These are phyloP conservation scores for Acanthamoeba triangularis DNA, from an alignment of 208 protist species.

Conservation along the genomic window DNA sequence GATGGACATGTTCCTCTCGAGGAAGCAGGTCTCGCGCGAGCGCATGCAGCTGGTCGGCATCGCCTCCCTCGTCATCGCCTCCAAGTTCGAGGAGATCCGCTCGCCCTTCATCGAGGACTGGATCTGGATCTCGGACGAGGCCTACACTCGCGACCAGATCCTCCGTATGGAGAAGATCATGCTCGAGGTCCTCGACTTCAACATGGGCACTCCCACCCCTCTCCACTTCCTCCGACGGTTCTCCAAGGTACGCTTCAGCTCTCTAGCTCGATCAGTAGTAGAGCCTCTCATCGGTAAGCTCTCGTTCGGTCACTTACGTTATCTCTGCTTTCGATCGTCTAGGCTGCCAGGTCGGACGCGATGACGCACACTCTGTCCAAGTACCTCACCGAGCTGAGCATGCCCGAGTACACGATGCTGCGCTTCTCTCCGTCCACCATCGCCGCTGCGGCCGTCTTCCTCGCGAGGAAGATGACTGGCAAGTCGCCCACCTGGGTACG, in stretches of 20 bases:
- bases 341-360: constrained; percentile 35
- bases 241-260: constrained; percentile 27
- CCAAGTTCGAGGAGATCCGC: constrained; percentile 75
- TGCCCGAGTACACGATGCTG: constrained; percentile 83
- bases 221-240: constrained; percentile 74
- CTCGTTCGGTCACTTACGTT: background rate
- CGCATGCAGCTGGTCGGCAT: constrained; percentile 76
- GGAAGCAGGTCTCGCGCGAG: background rate
- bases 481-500: constrained; percentile 68
- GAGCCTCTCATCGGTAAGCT: background rate
- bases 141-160: constrained; percentile 62
- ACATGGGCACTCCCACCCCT: constrained; percentile 64
- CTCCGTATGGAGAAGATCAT: constrained; percentile 65
- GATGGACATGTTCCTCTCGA: constrained; percentile 84
- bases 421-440: constrained; percentile 85
- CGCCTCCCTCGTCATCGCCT: constrained; percentile 68
- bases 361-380: constrained; percentile 74
- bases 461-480: constrained; percentile 75
- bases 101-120: constrained; percentile 76
- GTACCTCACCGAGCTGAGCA: constrained; percentile 83
- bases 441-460: constrained; percentile 85
- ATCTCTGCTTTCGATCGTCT: background rate
- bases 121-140: constrained; percentile 66
- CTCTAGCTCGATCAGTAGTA: background rate
- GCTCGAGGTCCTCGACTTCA: constrained; percentile 62